Evolutionary conservation across 2,329 filamentous ascomycete genomes (phyloP), one percentile per base, ranked within the genome.

Genomic region (Colletotrichum filicis): DNA sequence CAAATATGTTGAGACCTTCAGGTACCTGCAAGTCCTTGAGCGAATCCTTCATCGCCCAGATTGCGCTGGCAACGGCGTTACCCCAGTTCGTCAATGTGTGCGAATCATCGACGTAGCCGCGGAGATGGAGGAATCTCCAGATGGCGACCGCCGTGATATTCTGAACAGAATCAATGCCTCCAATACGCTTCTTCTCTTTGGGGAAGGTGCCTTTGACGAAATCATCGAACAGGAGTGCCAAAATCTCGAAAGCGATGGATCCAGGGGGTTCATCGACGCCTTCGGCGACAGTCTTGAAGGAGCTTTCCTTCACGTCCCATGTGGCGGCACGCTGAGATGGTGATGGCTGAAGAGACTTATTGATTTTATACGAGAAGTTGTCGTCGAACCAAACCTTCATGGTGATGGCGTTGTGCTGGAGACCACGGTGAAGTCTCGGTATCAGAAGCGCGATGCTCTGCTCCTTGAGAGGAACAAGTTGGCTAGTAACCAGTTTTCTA

Each of bases 51-150:
- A 95, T 83, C 9, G 88, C 85, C 69, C 91, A 85, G 30, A 97
- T 84, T 4, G 93, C 92, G 35, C 90, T 89, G 35, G 92, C 91
- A 52, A 98, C 86, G 24, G 94, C 94, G 77, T 92, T 91, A 19
- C 96, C 97, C 95, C 95, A 98, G 9, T 86, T 83, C 9, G 95
- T 98, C 74, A 98, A 87, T 73, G 92, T 90, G 82, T 98, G 96
- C 60, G 90, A 87, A 63, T 92, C 88, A 76, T 97, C 91, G 59
- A 97, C 88, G 78, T 98, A 99, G 28, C 93, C 95, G 72, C 95
- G 91, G 61, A 98, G 87, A 79, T 98, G 94, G 26, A 99, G 87
- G 82, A 98, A 97, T 68, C 95, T 91, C 93, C 95, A 98, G 71
- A 96, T 88, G 7, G 92, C 90, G 77, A 98, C 94, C 22, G 90